phyloP scores from a whole-genome alignment of 306 rosid genomes.

The Rosa chinensis region DNA sequence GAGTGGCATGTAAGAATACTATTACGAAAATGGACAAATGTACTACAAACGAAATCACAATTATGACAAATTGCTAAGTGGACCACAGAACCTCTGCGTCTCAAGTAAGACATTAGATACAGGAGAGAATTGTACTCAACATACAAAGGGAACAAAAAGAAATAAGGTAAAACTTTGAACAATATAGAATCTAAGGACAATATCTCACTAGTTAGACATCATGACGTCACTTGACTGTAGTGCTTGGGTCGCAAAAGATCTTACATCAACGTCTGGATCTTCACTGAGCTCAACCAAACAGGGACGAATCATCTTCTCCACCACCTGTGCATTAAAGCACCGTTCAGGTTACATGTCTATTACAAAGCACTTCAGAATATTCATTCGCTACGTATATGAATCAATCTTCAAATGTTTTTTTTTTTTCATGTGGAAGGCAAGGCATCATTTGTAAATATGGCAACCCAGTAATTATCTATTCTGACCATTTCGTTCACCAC shows the following conservation, averaged over 20 bases:
- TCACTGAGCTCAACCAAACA: constrained; percentile 88
- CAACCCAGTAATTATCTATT: neutral
- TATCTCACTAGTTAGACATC: constrained; percentile 68
- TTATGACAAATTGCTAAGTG: neutral
- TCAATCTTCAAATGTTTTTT: neutral
- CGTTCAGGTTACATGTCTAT: neutral
- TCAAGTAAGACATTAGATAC: constrained; percentile 12
- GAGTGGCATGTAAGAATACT: neutral
- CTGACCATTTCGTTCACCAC: neutral
- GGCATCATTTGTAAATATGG: neutral
- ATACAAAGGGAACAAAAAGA: neutral
- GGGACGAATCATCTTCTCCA: constrained; percentile 81
- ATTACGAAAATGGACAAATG: neutral
- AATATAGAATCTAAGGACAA: neutral
- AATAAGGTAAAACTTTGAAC: neutral
- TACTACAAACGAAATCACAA: neutral
- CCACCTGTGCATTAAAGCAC: constrained; percentile 54
- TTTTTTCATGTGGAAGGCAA: neutral
- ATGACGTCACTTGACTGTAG: constrained; percentile 79
- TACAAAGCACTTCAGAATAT: neutral
- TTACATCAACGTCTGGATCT: constrained; percentile 95
- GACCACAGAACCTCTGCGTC: constrained; percentile 8
- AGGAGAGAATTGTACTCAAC: constrained; percentile 1
- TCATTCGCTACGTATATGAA: neutral
- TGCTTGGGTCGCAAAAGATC: constrained; percentile 84